Base-by-base conservation (phyloP, 768 basidiomycete genomes). In the Termitomyces sp. region DNA sequence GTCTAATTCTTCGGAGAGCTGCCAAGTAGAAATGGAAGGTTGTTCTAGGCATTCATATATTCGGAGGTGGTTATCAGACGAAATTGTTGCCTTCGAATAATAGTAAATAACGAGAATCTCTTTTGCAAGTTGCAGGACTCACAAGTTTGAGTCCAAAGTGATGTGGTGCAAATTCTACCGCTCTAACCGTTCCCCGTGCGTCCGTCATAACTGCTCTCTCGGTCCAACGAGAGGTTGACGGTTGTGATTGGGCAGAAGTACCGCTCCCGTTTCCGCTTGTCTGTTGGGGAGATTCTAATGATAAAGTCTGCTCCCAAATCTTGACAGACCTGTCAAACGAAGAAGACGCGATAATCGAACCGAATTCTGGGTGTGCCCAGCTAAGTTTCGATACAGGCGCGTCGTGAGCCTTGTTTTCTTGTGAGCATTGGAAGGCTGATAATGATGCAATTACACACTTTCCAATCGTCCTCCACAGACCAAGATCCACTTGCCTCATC, bases 341-440 rank as follows among this genome's bases (percentile, higher is more conserved):
- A 5, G 86, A 83, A 4, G 90, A 92, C 0, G 93, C 93, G 56
- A 98, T 77, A 53, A 97, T 82, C 1, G 85, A 82, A 4, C 94
- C 95, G 58, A 94, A 94, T 70, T 94, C 88, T 5, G 96, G 94
- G 67, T 95, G 94, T 1, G 93, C 93, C 91, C 94, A 98, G 53
- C 83, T 82, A 14, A 97, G 64, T 69, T 82, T 87, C 8, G 92
- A 84, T 38, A 97, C 80, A 0, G 95, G 85, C 16, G 94, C 94
- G 65, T 96, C 93, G 69, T 98, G 95, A n/a, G 95, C 96, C 92
- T 96, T 44, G 18, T 44, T 22, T 24, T 20, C 33, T 33, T 44
- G 30, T 54, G 32, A 54, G 7, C 18, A 53, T 43, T 22, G 20
- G n/a, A 28, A 54, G 26, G n/a, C 22, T 26, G 24, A 6, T 0